Conservation (phyloP, 2,329 filamentous ascomycete species). For the Emmonsiellopsis sp. region DNA sequence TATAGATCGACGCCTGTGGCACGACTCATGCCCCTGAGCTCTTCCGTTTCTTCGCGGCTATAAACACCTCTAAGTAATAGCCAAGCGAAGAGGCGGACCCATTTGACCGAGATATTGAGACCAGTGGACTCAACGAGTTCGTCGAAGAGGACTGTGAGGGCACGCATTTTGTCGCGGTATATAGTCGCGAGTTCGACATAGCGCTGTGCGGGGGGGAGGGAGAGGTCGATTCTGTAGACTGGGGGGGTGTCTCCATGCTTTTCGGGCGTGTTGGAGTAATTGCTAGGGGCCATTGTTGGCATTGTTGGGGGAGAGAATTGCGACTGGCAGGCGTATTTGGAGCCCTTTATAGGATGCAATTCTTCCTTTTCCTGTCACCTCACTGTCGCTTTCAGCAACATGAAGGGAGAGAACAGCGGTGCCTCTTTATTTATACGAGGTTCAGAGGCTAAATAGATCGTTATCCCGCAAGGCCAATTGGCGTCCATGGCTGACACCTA, state of each 20-base stretch:
- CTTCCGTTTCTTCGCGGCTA: constrained; percentile 49
- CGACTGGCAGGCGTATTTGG: no score
- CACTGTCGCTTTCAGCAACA: no score
- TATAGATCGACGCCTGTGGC: constrained; percentile 47
- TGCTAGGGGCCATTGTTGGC: not conserved
- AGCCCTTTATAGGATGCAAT: no score
- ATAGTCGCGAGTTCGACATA: constrained; percentile 42
- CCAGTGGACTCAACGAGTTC: constrained; percentile 34
- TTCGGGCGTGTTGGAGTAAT: no score
- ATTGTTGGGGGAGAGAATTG: no score
- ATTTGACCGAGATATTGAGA: constrained; percentile 17
- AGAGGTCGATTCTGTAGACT: constrained; percentile 45
- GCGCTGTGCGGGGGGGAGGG: constrained; percentile 42
- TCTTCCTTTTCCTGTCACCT: no score
- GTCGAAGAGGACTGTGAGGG: constrained; percentile 43
- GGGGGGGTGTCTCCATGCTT: constrained; percentile 20
- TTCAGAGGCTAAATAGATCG: no score
- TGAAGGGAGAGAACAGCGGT: no score
- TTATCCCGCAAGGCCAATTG: no score
- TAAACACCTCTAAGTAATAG: constrained; percentile 44
- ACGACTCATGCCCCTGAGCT: constrained; percentile 50
- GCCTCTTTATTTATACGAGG: no score
- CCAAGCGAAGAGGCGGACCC: constrained; percentile 32
- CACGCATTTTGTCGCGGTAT: constrained; percentile 36
- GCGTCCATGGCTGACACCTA: no score